phyloP scores from a whole-genome alignment of 495 filamentous ascomycete genomes.

The Antarctomyces pellizariae region DNA sequence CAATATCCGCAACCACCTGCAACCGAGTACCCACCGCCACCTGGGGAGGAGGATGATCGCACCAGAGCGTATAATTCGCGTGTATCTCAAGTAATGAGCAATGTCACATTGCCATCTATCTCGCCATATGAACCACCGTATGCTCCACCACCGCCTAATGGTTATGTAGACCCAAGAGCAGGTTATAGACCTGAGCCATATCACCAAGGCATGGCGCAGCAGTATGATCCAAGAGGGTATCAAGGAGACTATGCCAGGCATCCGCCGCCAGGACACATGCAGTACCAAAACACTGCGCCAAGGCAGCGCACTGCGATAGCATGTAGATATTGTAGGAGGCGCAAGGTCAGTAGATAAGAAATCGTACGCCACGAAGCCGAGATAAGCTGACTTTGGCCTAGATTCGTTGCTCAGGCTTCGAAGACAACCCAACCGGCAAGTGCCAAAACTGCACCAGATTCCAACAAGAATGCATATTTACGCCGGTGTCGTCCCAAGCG shows the following conservation, averaged over 20 bases:
- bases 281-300: slow-evolving; percentile 33
- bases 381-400: slow-evolving; percentile 11
- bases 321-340: slow-evolving; percentile 61
- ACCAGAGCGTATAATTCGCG: slow-evolving; percentile 16
- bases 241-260: slow-evolving; percentile 9
- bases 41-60: slow-evolving; percentile 22
- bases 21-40: slow-evolving; percentile 23
- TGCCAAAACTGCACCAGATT: slow-evolving; percentile 64
- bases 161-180: slow-evolving; percentile 7
- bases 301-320: slow-evolving; percentile 65
- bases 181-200: slow-evolving; percentile 9
- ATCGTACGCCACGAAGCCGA: background rate
- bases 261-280: slow-evolving; percentile 10
- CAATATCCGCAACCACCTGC: slow-evolving; percentile 9
- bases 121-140: slow-evolving; percentile 11
- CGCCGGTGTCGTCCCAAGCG: slow-evolving; percentile 58
- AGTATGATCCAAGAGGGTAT: slow-evolving; percentile 9
- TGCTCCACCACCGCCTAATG: slow-evolving; percentile 4
- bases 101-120: slow-evolving; percentile 11
- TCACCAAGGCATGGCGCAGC: too few species aligned
- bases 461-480: slow-evolving; percentile 72
- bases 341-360: slow-evolving; percentile 38
- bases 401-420: slow-evolving; percentile 75
- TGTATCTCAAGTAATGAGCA: slow-evolving; percentile 5
- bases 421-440: slow-evolving; percentile 49